Base-by-base conservation (phyloP, 1,284 basidiomycete genomes). In the Pseudozyma sp. region DNA sequence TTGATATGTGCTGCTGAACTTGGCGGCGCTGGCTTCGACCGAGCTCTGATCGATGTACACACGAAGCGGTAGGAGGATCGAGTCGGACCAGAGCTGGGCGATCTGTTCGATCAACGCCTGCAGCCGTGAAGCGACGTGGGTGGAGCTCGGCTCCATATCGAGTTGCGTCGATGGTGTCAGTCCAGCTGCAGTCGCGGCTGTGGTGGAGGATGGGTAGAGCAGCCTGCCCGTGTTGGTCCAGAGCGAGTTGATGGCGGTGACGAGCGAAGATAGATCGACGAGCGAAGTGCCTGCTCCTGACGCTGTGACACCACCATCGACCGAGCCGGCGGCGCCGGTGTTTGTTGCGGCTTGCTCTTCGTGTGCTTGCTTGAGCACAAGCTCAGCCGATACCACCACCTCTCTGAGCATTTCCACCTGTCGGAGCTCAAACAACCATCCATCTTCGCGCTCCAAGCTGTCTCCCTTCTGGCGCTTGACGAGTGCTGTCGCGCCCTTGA, bases 241-340 rank as follows among this genome's bases (percentile, higher is more conserved):
- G 29, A 76, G 53, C 52, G 69, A 68, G 30, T 76, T 76, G 61
- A 76, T 68, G 7, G 74, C 74, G 0, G 51, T 49, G 34, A 72
- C 66, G 2, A 76, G 59, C 19, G 64, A 63, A 3, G 65, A 63
- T 0, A 73, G 54, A n/a, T 69, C 64, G 19, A 76, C 63, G 0
- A 75, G 30, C 10, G 65, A 53, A 4, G 49, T 49, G 10, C 47
- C 16, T 19, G 44, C 48, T 24, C 56, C 52, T 8, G 45, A 24
- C 7, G 19, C 19, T 24, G 43, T 17, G 13, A 24, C 46, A 5
- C 34, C 46, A 4, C 17, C 37, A 9, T 33, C 34, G 5, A n/a
- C 46, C 4, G 44, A n/a, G 9, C 17, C 37, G 30, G 19, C 35
- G 4, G 10, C 24, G 10, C 29, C 46, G 14, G 6, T 35, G 1